Evolutionary conservation across 768 basidiomycete species (phyloP).

Genomic region (Lentinula sp.): DNA sequence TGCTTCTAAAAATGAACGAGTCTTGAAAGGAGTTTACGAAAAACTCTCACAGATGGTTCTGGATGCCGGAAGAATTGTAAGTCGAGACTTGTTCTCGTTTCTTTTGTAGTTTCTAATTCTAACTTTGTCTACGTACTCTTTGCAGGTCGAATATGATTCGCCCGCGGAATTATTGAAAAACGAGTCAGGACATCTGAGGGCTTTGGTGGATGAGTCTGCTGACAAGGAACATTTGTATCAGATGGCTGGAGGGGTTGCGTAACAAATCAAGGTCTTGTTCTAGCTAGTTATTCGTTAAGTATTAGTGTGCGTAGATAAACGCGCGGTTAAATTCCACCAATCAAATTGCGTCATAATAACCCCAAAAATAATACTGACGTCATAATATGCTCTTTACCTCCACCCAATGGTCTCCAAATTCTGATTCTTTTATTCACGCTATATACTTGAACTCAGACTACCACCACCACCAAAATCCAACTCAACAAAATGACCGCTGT

Average conservation of each 20-base stretch:
- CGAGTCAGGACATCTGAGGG: conserved; percentile 42
- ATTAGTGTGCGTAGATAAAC: too few species aligned
- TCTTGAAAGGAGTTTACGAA: not conserved
- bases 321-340: not conserved
- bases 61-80: conserved; percentile 35
- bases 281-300: too few species aligned
- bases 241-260: conserved; percentile 24
- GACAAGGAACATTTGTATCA: conserved; percentile 44
- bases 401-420: not conserved
- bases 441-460: not conserved
- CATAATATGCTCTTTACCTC: not conserved
- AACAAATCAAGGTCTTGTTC: too few species aligned
- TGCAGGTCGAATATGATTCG: conserved; percentile 49
- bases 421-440: not conserved
- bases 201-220: conserved; percentile 52
- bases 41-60: conserved; percentile 30
- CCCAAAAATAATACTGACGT: not conserved
- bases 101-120: not conserved
- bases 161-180: conserved; percentile 46
- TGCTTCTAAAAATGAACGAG: conserved; percentile 11
- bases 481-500: not conserved
- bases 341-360: not conserved
- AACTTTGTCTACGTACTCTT: not conserved
- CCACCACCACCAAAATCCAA: not conserved
- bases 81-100: not conserved